A percentile compares a stretch with the other conserved stretches of the same genome.
Evolutionary conservation across 208 protist genomes (phyloP).

Genomic region (Naegleria gruberi): DNA sequence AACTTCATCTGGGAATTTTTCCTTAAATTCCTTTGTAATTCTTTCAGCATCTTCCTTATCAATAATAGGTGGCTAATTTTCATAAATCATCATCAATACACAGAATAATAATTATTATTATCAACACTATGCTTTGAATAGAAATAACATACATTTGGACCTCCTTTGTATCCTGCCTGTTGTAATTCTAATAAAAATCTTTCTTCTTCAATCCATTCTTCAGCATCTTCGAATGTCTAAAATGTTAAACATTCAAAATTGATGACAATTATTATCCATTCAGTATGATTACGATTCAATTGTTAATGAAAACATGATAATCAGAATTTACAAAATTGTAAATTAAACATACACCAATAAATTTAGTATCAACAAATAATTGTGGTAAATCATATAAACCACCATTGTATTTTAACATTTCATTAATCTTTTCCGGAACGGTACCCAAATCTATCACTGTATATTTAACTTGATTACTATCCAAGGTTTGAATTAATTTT

Average conservation of each 20-base stretch:
- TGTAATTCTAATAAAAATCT: neutral
- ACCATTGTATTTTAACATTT: neutral
- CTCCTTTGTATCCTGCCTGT: neutral
- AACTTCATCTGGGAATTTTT: neutral
- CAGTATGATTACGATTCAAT: neutral
- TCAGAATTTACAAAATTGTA: neutral
- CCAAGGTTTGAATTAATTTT: neutral
- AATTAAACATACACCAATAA: neutral
- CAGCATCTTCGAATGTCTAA: neutral
- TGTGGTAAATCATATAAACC: neutral
- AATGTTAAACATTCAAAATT: neutral
- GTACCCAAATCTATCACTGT: neutral
- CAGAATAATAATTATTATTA: too few relatives aligned
- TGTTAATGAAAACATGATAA: neutral
- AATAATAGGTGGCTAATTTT: neutral
- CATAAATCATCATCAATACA: too few relatives aligned
- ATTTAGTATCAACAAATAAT: neutral
- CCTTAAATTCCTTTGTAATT: neutral
- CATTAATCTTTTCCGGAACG: neutral
- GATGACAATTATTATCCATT: neutral
- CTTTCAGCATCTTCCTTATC: neutral
- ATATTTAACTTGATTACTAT: neutral
- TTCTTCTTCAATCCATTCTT: constrained; percentile 8
- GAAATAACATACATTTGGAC: neutral
- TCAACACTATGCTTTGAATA: neutral